A percentile compares a stretch with the other conserved stretches of the same genome.
Evolutionary conservation across 1,139 yeast species (phyloP).

Genomic region (Blastobotrys ciferrii): DNA sequence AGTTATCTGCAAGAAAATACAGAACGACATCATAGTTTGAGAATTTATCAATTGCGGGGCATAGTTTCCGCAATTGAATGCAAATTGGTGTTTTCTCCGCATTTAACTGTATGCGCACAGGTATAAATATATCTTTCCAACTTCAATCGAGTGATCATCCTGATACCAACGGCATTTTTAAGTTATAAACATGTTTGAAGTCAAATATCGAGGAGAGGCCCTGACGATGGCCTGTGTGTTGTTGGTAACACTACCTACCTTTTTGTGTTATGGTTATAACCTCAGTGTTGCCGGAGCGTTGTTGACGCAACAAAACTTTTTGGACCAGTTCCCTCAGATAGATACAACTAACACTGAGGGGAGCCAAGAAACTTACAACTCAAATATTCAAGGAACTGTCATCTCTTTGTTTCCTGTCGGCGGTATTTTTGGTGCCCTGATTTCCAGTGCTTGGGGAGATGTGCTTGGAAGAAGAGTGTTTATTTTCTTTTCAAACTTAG

Average conservation of each 20-base stretch:
- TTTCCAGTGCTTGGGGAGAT: conserved; percentile 62
- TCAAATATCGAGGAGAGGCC: conserved; percentile 16
- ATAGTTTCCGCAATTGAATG: too few relatives aligned
- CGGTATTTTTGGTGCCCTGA: conserved; percentile 68
- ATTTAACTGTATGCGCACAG: too few relatives aligned
- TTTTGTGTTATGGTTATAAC: conserved; percentile 43
- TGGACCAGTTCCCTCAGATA: conserved; percentile 43
- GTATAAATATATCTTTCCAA: too few relatives aligned
- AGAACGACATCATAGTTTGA: too few relatives aligned
- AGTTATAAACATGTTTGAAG: too few relatives aligned
- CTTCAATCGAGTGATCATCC: too few relatives aligned
- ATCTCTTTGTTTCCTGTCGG: conserved; percentile 63
- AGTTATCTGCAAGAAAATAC: too few relatives aligned
- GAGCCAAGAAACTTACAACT: conserved; percentile 16
- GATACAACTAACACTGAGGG: conserved; percentile 32
- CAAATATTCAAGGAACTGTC: conserved; percentile 31
- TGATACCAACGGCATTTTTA: too few relatives aligned
- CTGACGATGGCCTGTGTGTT: conserved; percentile 13
- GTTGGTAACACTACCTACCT: conserved; percentile 21
- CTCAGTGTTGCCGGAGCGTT: conserved; percentile 51
- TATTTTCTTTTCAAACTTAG: conserved; percentile 54
- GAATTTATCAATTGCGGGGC: too few relatives aligned
- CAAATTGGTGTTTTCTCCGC: too few relatives aligned
- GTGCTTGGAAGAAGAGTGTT: conserved; percentile 62
- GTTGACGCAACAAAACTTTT: conserved; percentile 42